These are phyloP conservation scores for Helotiales sp. DNA, from an alignment of 2,329 filamentous ascomycete species.

Conservation along the genomic window DNA sequence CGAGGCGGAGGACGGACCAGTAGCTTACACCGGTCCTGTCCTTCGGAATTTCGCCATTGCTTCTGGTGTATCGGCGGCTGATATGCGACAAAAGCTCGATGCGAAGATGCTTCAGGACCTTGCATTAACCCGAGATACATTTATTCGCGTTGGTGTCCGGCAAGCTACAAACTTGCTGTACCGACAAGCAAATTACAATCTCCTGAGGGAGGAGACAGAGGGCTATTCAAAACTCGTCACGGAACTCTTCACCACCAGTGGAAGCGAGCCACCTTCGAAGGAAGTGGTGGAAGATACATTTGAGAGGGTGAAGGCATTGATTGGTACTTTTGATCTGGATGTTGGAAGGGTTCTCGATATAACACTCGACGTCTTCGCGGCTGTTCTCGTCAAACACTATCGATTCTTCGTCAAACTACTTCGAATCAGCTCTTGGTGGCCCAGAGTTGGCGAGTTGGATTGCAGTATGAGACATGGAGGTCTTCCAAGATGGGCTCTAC, in stretches of 20 bases:
- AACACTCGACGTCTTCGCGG: slow-evolving; percentile 91
- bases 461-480: slow-evolving; percentile 51
- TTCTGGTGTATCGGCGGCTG: slow-evolving; percentile 67
- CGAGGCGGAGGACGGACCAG: slow-evolving; percentile 62
- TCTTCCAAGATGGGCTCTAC: slow-evolving; percentile 83
- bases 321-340: slow-evolving; percentile 95
- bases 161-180: slow-evolving; percentile 93
- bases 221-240: slow-evolving; percentile 96
- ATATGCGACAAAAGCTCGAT: slow-evolving; percentile 84
- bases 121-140: slow-evolving; percentile 81
- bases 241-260: slow-evolving; percentile 88
- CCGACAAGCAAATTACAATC: slow-evolving; percentile 93
- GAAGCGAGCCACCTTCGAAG: slow-evolving; percentile 70
- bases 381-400: slow-evolving; percentile 87
- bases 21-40: slow-evolving; percentile 41
- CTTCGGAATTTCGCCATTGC: slow-evolving; percentile 70
- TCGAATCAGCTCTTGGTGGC: slow-evolving; percentile 95
- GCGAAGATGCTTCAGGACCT: slow-evolving; percentile 71
- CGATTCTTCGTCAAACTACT: slow-evolving; percentile 94
- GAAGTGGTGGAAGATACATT: slow-evolving; percentile 84
- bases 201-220: slow-evolving; percentile 92
- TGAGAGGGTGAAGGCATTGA: slow-evolving; percentile 88
- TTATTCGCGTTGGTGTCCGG: slow-evolving; percentile 78
- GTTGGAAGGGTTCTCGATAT: slow-evolving; percentile 94
- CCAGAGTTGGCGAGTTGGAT: slow-evolving; percentile 58